Base-by-base conservation (phyloP, 208 protist species). In the Herpetomonas tarakana region DNA sequence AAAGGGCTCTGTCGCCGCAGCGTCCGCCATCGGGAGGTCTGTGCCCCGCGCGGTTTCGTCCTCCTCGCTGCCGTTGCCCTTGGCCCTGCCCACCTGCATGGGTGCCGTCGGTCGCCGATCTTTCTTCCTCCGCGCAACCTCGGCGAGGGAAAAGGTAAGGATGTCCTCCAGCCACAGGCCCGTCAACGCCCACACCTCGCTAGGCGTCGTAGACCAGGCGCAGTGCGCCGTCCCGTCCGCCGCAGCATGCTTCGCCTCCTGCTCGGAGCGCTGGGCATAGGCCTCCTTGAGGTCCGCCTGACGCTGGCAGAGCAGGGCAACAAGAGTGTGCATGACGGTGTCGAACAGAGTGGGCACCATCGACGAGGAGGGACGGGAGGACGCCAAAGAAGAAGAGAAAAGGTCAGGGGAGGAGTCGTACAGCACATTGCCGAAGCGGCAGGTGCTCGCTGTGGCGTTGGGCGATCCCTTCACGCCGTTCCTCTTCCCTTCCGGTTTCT, bases 91-190 rank as follows among this genome's bases (percentile, higher is more conserved):
- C 3, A 25, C 41, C 21, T 11, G 29, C 62, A 7, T 18, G 21
- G 1, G 28, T 16, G 4, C 19, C 41, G 14, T 14, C 52, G 29
- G 9, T 38, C 35, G 3, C 3, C 2, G 49, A 29, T 52, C 2
- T 44, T 22, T 44, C 6, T 56, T 24, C 26, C 21, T 26, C 44
- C 11, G 6, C 19, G 44, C 44, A 6, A 58, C 27, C 46, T 67
- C 68, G 49, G 61, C 18, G 27, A 90, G 64, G 1, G 72, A 68
- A 50, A 88, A 77, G 11, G 59, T 29, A 22, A 93, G 65, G 4
- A 93, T 28, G 26, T 78, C 74, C n/a, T 76, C 68, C 35, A 96
- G 58, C 82, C 83, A 90, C 39, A 77, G 38, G 1, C 89, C 89
- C 6, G 76, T 76, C 50, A 90, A 46, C 53, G 68, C 68, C 86